Evolutionary conservation across 305 asterid genomes (phyloP), one percentile per base, ranked within the genome.

Genomic region (Rubia peregrina): DNA sequence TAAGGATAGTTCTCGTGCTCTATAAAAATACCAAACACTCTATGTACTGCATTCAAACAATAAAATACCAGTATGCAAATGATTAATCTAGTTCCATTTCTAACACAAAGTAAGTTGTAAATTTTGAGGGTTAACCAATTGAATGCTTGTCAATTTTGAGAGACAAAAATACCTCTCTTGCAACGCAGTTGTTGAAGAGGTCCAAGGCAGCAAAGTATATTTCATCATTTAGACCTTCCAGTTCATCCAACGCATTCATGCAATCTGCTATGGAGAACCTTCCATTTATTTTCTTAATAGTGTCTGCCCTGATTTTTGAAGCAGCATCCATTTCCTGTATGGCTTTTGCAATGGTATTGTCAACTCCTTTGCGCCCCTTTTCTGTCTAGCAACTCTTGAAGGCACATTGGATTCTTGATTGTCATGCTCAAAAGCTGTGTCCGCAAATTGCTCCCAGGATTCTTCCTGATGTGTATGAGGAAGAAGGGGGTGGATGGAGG

Each of bases 251-350:
- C 12, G 89, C 94, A 73, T 64, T 78, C 26, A 90, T 80, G 74
- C 95, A 88, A 67, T 88, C 89, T 0, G 89, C 53, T 57, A 90
- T 81, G 7, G 90, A 76, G 74, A 71, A 90, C 49, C 62, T 83
- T 53, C 78, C 80, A 21, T 86, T 86, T 33, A 70, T 76, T 73
- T 81, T 84, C 63, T 70, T 74, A 51, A 87, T 70, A 55, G 92
- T 88, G 65, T 80, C 87, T 3, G 89, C 83, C 82, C 88, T 83
- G 59, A 82, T 79, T 72, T 82, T 88, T 53, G 89, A 85, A 65
- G 95, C 87, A 62, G 90, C 79, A 51, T 94, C 94, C 90, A 90
- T 90, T 80, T 90, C 90, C 74, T 82, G 59, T 75, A 88, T 87
- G 68, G 90, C 97, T 66, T 77, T 80, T 38, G 94, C 97, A 76